Evolutionary conservation across 2,329 filamentous ascomycete species (phyloP), one percentile per base, ranked within the genome.

Genomic region (Lasiodiplodia sp.): DNA sequence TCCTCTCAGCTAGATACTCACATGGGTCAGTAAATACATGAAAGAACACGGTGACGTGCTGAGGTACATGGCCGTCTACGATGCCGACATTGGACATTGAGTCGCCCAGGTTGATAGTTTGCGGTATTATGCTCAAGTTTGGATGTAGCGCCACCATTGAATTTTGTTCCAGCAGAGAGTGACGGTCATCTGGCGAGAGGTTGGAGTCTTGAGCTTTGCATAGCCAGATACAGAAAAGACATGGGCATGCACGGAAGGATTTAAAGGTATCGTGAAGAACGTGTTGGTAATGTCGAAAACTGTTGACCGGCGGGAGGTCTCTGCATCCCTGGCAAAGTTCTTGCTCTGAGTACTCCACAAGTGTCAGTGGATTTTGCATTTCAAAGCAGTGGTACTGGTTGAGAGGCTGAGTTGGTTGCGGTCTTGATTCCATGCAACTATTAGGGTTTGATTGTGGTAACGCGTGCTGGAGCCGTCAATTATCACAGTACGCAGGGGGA

Each of bases 331-430:
- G 18, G 18, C 44, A 47, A 2, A 47, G 44, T 11, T 47, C 44
- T 14, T 47, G 18, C 7, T 11, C 21, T 11, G 44, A 21, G 21
- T 47, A 47, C n/a, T 47, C 44, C 5, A 47, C 44, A 21, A 47
- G 44, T 47, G 44, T 47, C 2, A 21, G n/a, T 47, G 44, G 44
- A 0, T 21, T 21, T 21, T 11, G n/a, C n/a, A 47, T 47, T 34
- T 34, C 8, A 18, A 16, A 5, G 10, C 14, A 16, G 2, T 12
- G 3, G 2, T 12, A 0, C 40, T 0, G 40, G 16, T 0, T 4
- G 16, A 1, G n/a, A 44, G 40, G 40, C 40, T 40, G 38, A n/a
- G n/a, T n/a, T n/a, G n/a, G n/a, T n/a, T n/a, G n/a, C n/a, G n/a
- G n/a, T n/a, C n/a, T n/a, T n/a, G n/a, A n/a, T n/a, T n/a, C n/a